phyloP scores from a whole-genome alignment of 257 asterid species.

The Nyctanthes arbortristis region DNA sequence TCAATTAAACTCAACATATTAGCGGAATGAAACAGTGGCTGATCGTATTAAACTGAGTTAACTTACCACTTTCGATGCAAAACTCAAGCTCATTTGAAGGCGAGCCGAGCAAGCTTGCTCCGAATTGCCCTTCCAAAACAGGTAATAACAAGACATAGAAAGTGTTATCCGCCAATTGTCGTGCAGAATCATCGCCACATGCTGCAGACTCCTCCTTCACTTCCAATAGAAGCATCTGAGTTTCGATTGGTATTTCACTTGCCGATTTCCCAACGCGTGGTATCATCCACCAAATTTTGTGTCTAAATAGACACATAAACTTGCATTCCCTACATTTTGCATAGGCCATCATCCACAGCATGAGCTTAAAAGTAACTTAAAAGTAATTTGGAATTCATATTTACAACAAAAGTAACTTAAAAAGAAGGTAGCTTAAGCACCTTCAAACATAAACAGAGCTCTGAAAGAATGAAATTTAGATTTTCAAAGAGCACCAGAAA shows the following conservation, averaged over 20 bases:
- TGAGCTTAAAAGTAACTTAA: too few relatives aligned
- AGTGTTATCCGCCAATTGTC: slow-evolving; percentile 19
- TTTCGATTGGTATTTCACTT: slow-evolving; percentile 59
- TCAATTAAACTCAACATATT: too few relatives aligned
- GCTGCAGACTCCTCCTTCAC: slow-evolving; percentile 38
- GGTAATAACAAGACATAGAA: slow-evolving; percentile 63
- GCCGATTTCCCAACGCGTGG: slow-evolving; percentile 60
- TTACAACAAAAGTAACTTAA: too few relatives aligned
- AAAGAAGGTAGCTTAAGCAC: too few relatives aligned
- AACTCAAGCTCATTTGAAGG: slow-evolving; percentile 50
- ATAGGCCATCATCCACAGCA: too few relatives aligned
- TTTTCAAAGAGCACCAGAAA: not conserved
- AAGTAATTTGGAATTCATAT: too few relatives aligned
- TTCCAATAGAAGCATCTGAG: slow-evolving; percentile 69
- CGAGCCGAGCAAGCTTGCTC: slow-evolving; percentile 63
- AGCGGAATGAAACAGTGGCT: not conserved
- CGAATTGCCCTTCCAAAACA: slow-evolving; percentile 58
- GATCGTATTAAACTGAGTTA: not conserved
- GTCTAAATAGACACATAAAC: slow-evolving; percentile 56
- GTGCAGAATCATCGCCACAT: slow-evolving; percentile 17
- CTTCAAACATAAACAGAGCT: too few relatives aligned
- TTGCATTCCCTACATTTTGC: slow-evolving; percentile 35
- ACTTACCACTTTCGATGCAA: slow-evolving; percentile 66
- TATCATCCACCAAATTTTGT: slow-evolving; percentile 80
- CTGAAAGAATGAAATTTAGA: not conserved